Conservation (phyloP, 768 basidiomycete genomes). For the Boletus rubescentipes region DNA sequence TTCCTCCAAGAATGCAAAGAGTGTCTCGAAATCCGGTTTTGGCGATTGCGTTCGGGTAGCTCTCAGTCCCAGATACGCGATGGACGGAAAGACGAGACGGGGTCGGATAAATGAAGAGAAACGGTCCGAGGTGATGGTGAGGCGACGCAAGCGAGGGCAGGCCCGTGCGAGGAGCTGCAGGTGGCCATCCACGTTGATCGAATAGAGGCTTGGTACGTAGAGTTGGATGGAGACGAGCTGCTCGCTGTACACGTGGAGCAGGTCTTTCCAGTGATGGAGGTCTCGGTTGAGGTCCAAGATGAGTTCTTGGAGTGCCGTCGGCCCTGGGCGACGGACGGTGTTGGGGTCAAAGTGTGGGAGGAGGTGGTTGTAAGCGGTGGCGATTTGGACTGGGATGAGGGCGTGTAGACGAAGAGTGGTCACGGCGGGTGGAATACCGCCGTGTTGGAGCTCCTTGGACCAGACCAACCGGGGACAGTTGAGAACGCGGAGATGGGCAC, state of each 20-base stretch:
- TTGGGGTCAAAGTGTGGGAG: not conserved
- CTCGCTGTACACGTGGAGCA: conserved; percentile 14
- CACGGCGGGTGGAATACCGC: conserved; percentile 10
- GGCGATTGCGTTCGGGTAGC: not conserved
- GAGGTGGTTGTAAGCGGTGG: not conserved
- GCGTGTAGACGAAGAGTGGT: conserved; percentile 12
- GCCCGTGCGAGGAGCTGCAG: conserved; percentile 6
- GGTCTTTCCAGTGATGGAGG: conserved; percentile 4
- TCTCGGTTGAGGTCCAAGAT: conserved; percentile 8
- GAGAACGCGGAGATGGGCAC: conserved; percentile 19
- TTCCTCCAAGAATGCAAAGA: conserved; percentile 14
- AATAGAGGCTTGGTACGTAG: not conserved
- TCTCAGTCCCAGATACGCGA: conserved; percentile 20
- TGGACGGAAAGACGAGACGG: conserved; percentile 9
- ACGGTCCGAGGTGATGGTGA: conserved; percentile 13
- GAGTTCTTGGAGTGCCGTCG: conserved; percentile 19
- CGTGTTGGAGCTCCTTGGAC: conserved; percentile 1
- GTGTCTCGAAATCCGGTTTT: not conserved
- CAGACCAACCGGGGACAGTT: conserved; percentile 8
- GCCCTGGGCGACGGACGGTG: not conserved
- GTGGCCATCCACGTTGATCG: not conserved
- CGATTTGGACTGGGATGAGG: not conserved
- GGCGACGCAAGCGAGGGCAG: conserved; percentile 20
- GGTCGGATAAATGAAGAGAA: conserved; percentile 2
- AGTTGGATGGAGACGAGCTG: conserved; percentile 21